These are phyloP conservation scores for Canavalia gladiata DNA, from an alignment of 306 rosid species.

Conservation along the genomic window DNA sequence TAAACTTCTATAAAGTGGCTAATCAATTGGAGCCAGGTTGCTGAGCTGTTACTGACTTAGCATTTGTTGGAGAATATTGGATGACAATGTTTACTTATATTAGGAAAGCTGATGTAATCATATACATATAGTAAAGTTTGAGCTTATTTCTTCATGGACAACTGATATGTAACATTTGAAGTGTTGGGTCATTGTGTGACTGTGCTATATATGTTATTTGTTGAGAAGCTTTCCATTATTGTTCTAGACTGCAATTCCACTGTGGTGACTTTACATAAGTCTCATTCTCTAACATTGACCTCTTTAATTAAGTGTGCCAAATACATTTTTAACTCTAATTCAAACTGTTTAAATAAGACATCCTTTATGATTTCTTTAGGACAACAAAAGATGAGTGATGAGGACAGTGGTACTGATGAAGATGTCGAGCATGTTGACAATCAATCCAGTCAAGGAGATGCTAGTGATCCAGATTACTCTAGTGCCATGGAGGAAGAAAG, in stretches of 20 bases:
- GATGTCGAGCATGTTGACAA: slow-evolving; percentile 52
- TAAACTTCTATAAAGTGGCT: slow-evolving; percentile 10
- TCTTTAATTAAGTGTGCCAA: slow-evolving; percentile 23
- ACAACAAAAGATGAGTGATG: slow-evolving; percentile 55
- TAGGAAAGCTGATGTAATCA: slow-evolving; percentile 1
- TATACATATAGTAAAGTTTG: not conserved
- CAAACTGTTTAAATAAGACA: slow-evolving; percentile 34
- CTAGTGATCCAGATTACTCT: slow-evolving; percentile 54
- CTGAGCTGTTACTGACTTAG: slow-evolving; percentile 15
- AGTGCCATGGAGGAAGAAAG: slow-evolving; percentile 52
- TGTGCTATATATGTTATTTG: slow-evolving; percentile 22
- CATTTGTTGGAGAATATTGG: not conserved
- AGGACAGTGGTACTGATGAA: slow-evolving; percentile 58
- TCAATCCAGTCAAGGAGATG: slow-evolving; percentile 54
- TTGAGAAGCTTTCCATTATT: slow-evolving; percentile 34
- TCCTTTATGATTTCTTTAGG: slow-evolving; percentile 54
- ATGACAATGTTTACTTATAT: not conserved
- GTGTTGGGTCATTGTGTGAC: not conserved
- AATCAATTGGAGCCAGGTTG: not conserved
- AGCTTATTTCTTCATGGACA: slow-evolving; percentile 12
- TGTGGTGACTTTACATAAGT: not conserved
- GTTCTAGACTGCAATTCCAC: slow-evolving; percentile 11
- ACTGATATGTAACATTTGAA: slow-evolving; percentile 19
- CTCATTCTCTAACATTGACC: slow-evolving; percentile 6
- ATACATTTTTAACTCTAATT: slow-evolving; percentile 6